Percentiles rank a stretch among this genome's conserved stretches.
Evolutionary conservation across 306 rosid genomes (phyloP).

Genomic region (Crataegus laevigata): DNA sequence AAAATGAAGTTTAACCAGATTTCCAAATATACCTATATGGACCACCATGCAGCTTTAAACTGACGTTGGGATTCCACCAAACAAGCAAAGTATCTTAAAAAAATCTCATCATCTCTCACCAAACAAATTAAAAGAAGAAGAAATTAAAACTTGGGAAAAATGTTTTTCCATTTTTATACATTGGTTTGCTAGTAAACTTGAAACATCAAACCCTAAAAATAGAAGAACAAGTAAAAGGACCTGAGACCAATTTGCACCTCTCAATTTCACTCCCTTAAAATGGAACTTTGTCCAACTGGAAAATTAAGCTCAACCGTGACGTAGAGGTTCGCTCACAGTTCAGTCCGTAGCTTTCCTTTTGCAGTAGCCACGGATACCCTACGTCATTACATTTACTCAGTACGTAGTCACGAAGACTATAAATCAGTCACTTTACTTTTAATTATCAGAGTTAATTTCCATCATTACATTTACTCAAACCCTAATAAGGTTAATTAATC

Average conservation of each 20-base stretch:
- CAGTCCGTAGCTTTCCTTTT: not conserved
- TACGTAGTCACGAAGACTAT: no score
- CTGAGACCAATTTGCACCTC: slow-evolving; percentile 18
- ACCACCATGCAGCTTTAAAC: slow-evolving; percentile 49
- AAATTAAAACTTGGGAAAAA: slow-evolving; percentile 16
- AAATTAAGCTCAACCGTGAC: not conserved
- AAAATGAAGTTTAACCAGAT: slow-evolving; percentile 18
- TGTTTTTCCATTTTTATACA: not conserved
- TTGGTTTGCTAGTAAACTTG: slow-evolving; percentile 6
- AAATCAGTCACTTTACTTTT: not conserved
- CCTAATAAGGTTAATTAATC: not conserved
- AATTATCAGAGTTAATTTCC: not conserved
- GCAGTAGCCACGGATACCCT: not conserved
- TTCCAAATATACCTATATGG: slow-evolving; percentile 28
- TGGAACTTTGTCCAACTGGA: slow-evolving; percentile 34
- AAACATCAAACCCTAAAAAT: slow-evolving; percentile 12
- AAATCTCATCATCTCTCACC: slow-evolving; percentile 15
- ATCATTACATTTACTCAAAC: not conserved
- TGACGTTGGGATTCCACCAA: slow-evolving; percentile 32
- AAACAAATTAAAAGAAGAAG: slow-evolving; percentile 8
- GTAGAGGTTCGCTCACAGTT: no score
- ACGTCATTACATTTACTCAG: not conserved
- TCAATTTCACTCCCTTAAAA: slow-evolving; percentile 21
- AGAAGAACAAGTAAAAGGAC: slow-evolving; percentile 10
- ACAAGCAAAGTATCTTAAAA: slow-evolving; percentile 54